Conservation (phyloP, 495 filamentous ascomycete species). For the Lepraria neglecta region DNA sequence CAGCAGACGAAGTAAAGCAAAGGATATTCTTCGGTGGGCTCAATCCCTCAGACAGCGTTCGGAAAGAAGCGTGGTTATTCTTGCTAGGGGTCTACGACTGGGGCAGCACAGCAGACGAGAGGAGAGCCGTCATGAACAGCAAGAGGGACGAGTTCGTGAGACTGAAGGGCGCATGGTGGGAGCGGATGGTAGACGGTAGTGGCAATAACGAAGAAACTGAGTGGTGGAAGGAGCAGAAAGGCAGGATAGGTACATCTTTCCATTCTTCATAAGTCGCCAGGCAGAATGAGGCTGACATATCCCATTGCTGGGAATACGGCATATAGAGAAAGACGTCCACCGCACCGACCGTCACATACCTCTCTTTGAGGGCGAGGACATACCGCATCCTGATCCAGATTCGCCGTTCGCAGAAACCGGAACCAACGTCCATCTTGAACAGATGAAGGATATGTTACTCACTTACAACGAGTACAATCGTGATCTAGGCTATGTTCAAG, state of each 20-base stretch:
- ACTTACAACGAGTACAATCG: conserved; percentile 97
- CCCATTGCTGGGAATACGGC: conserved; percentile 41
- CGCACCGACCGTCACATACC: conserved; percentile 89
- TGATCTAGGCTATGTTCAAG: conserved; percentile 91
- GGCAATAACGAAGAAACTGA: conserved; percentile 72
- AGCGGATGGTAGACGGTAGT: conserved; percentile 75
- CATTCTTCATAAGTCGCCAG: background rate
- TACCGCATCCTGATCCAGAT: conserved; percentile 94
- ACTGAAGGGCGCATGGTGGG: conserved; percentile 94
- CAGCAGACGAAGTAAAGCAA: conserved; percentile 88
- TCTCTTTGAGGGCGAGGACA: conserved; percentile 93
- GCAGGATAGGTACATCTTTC: conserved; percentile 70
- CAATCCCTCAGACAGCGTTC: conserved; percentile 78
- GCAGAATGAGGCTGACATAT: conserved; percentile 35
- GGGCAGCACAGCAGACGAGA: conserved; percentile 76
- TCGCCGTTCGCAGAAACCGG: conserved; percentile 87
- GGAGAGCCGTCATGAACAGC: conserved; percentile 72
- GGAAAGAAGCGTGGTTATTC: conserved; percentile 96
- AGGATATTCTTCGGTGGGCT: conserved; percentile 92
- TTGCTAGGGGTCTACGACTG: conserved; percentile 85
- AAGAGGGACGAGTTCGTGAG: conserved; percentile 90
- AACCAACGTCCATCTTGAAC: conserved; percentile 95
- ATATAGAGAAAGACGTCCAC: conserved; percentile 93
- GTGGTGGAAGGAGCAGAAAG: conserved; percentile 93
- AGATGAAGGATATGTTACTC: conserved; percentile 97